phyloP scores from a whole-genome alignment of 495 filamentous ascomycete species.

The Elasticomyces elasticus region DNA sequence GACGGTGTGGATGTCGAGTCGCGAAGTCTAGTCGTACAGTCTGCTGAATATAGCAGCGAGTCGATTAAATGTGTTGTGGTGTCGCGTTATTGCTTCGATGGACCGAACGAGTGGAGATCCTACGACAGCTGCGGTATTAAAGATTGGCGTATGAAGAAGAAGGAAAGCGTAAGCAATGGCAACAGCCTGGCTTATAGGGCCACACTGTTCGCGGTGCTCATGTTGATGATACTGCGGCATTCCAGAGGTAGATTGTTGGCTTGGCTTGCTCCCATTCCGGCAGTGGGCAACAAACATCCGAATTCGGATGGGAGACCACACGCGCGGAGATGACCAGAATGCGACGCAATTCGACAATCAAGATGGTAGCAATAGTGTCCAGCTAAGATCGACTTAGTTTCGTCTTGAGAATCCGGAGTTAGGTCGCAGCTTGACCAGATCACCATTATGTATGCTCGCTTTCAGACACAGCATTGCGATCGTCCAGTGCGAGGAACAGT shows the following conservation, averaged over 20 bases:
- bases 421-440: no score
- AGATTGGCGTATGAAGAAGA: conserved; percentile 8
- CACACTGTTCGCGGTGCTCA: conserved; percentile 7
- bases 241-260: conserved; percentile 16
- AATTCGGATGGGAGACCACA: background rate
- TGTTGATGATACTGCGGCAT: conserved; percentile 21
- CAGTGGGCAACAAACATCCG: conserved; percentile 17
- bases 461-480: no score
- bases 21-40: background rate
- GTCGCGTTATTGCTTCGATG: background rate
- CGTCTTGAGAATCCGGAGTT: no score
- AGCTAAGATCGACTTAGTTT: no score
- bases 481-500: no score
- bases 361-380: no score
- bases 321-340: background rate
- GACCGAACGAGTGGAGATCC: conserved; percentile 21
- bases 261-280: conserved; percentile 14
- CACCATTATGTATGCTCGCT: no score
- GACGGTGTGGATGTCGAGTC: background rate
- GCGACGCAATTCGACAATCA: no score
- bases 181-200: conserved; percentile 12
- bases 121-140: conserved; percentile 7
- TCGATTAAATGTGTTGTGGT: background rate
- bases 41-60: conserved; percentile 2
- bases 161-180: background rate